Evolutionary conservation across 495 filamentous ascomycete species (phyloP).

Genomic region (Lasiosphaeris hirsuta): DNA sequence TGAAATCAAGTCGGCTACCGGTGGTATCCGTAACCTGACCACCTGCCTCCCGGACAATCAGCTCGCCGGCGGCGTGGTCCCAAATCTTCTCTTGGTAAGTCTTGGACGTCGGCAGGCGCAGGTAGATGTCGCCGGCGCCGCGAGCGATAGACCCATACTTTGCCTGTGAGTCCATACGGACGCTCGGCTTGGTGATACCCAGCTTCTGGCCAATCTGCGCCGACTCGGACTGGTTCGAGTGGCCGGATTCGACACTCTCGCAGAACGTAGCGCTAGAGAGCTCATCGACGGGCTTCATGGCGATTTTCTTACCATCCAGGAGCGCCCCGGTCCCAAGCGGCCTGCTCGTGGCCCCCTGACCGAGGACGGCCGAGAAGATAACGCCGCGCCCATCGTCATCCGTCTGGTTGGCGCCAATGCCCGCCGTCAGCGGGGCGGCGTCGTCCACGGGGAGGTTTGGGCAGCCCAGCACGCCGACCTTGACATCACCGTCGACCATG

Average conservation of each 20-base stretch:
- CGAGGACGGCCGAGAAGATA: constrained; percentile 74
- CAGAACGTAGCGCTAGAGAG: constrained; percentile 83
- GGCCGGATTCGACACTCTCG: constrained; percentile 88
- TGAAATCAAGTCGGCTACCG: constrained; percentile 79
- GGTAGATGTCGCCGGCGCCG: constrained; percentile 90
- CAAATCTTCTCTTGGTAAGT: constrained; percentile 99
- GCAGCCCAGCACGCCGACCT: constrained; percentile 89
- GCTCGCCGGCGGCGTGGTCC: constrained; percentile 96
- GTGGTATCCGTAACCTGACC: constrained; percentile 84
- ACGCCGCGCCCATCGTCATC: constrained; percentile 71
- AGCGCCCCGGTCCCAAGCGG: constrained; percentile 61
- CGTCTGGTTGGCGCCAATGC: constrained; percentile 64
- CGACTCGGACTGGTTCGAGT: constrained; percentile 84
- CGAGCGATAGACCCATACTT: constrained; percentile 97
- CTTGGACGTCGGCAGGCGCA: constrained; percentile 77
- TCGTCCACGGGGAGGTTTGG: constrained; percentile 91
- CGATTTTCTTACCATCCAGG: constrained; percentile 58
- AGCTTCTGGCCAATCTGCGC: constrained; percentile 78
- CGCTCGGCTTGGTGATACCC: constrained; percentile 78
- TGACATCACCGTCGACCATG: constrained; percentile 91
- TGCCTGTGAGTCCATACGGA: constrained; percentile 94
- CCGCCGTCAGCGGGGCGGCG: constrained; percentile 58
- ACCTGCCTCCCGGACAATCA: constrained; percentile 92
- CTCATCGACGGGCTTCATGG: constrained; percentile 71
- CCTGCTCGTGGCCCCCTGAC: constrained; percentile 73